Evolutionary conservation across 306 rosid genomes (phyloP), one percentile per base, ranked within the genome.

Genomic region (Spatholobus suberectus): DNA sequence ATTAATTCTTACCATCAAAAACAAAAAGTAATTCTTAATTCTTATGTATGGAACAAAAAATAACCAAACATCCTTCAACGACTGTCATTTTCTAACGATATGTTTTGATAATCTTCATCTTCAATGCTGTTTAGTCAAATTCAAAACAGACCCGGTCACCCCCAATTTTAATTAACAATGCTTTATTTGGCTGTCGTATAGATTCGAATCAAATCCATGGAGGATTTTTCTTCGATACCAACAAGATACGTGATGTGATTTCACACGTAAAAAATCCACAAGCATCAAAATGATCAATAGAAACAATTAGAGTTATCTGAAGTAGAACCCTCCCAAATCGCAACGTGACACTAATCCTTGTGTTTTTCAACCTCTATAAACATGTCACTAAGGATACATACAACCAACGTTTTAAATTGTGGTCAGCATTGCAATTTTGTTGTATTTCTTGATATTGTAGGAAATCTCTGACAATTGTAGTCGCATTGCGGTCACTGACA

Each of bases 181-280:
- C 72, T 63, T 63, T 32, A 27, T 35, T 35, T 66, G 47, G 17
- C 46, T 11, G 24, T 67, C 32, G 5, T 5, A 40, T 68, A 67
- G 52, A 68, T 68, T 20, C 34, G 73, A 68, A 68, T 40, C 34
- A 68, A 68, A 68, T 68, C 73, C 73, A 3, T 2, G 4, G 5
- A 68, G 20, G 73, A 68, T 68, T 68, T 17, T 68, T 68, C 34
- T 21, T 37, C 34, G 11, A 68, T 20, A 5, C 17, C 29, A 40
- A 38, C 73, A 68, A 68, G 51, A 68, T 40, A 20, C 27, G 72
- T n/a, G 46, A 35, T 66, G 27, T 17, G 72, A 66, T 35, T 66
- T 65, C 46, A 8, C 14, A 35, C 12, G 20, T 17, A 35, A 34
- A n/a, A 65, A 65, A 17, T 65, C 71, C 0, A 3, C 14, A 65